Evolutionary conservation across 495 filamentous ascomycete genomes (phyloP), one percentile per base, ranked within the genome.

Genomic region (Trichocladium uniseriatum): DNA sequence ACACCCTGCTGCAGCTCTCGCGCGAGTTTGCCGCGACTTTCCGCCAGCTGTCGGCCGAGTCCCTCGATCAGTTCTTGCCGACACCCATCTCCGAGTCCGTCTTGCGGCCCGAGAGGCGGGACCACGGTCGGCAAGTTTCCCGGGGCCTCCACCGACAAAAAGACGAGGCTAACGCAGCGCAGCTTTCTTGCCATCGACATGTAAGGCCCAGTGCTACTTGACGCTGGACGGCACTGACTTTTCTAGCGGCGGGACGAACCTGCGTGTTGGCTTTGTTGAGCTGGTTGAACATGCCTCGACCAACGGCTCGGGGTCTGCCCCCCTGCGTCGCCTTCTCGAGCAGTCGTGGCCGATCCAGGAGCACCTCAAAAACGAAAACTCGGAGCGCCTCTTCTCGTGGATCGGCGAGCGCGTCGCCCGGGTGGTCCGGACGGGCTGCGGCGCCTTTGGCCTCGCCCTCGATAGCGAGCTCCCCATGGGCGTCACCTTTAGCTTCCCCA

Each of bases 401-500:
- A 85, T 94, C 51, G 86, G 87, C 3, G 72, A 78, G 47, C 82
- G 80, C 55, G 85, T 91, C 45, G 82, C 80, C 9, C 74, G 86
- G 48, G 83, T 90, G 13, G 81, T 94, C 11, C 69, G 57, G 38
- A 59, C 64, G 42, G 75, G 68, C 6, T 63, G 65, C 41, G 57
- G 62, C 7, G 51, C 54, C 13, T 66, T 67, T 29, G 18, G 35
- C 27, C 41, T 70, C 14, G 14, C 59, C 48, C 51, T 51, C 9
- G 51, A 61, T 37, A 43, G 39, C 13, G 79, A 79, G 56, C 58
- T 91, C 40, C 78, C 83, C 32, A 77, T 90, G 70, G 87, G 87
- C 2, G 83, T 94, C 35, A 88, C 87, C 13, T 94, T 90, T 63
- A 87, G 82, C 68, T 94, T 94, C 56, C 86, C 87, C 11, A 89